phyloP scores from a whole-genome alignment of 2,329 filamentous ascomycete species.

The Grosmannia huntii region DNA sequence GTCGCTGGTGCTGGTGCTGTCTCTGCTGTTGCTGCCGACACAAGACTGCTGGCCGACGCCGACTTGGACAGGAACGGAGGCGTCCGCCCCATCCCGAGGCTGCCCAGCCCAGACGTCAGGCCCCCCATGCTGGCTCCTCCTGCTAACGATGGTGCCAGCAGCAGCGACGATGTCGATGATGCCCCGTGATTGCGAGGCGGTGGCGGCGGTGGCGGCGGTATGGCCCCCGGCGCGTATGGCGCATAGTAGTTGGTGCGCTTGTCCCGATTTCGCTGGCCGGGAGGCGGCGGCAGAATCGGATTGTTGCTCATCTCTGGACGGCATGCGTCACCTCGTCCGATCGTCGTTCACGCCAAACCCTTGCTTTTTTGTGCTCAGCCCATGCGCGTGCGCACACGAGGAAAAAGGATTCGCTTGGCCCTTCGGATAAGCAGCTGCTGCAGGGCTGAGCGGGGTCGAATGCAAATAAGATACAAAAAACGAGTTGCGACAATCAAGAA shows the following conservation, averaged over 20 bases:
- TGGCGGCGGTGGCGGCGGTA: constrained; percentile 6
- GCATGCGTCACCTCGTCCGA: neutral
- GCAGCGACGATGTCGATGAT: constrained; percentile 1
- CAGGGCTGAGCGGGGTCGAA: too few relatives aligned
- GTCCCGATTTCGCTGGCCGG: constrained; percentile 2
- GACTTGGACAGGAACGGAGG: too few relatives aligned
- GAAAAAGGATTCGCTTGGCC: too few relatives aligned
- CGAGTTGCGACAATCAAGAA: too few relatives aligned
- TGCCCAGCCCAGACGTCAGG: too few relatives aligned
- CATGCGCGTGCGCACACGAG: neutral
- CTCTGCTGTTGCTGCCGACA: too few relatives aligned
- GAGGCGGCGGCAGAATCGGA: constrained; percentile 3
- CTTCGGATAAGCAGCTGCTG: too few relatives aligned
- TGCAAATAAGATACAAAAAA: too few relatives aligned
- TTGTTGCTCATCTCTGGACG: constrained; percentile 6
- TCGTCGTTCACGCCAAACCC: neutral
- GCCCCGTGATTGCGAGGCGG: constrained; percentile 6
- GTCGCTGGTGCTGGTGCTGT: too few relatives aligned
- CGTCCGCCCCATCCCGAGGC: too few relatives aligned
- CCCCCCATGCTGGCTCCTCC: too few relatives aligned
- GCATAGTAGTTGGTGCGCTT: constrained; percentile 42
- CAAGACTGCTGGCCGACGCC: too few relatives aligned
- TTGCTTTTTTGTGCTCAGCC: neutral
- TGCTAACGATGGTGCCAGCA: neutral
- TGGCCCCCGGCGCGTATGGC: constrained; percentile 26